Percentiles rank a stretch among this genome's conserved stretches.
Conservation (phyloP, 1,284 basidiomycete species). For the Stygiomarasmius scandens region DNA sequence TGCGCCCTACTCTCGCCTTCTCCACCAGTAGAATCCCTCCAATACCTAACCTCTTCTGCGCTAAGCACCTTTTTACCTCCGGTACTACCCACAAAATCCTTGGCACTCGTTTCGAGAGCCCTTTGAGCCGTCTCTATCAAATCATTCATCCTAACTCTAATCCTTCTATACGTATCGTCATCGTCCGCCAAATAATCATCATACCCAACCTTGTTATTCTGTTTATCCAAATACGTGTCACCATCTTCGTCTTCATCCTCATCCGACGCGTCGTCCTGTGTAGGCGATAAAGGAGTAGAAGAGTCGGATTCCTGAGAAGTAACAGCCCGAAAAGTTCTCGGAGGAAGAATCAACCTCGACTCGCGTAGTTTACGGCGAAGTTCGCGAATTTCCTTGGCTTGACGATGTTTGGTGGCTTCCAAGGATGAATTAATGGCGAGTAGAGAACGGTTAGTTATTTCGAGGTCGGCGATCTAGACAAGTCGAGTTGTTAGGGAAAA, state of each 20-base stretch:
- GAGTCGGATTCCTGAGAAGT: constrained; percentile 38
- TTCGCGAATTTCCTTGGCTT: constrained; percentile 79
- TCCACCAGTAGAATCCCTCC: constrained; percentile 45
- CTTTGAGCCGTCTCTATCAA: constrained; percentile 62
- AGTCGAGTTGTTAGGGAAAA: not conserved
- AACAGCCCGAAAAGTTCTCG: constrained; percentile 58
- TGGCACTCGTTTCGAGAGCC: constrained; percentile 60
- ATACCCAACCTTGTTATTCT: constrained; percentile 41
- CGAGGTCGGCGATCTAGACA: constrained; percentile 76
- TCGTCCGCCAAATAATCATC: constrained; percentile 47
- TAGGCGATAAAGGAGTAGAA: not conserved
- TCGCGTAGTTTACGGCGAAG: constrained; percentile 76
- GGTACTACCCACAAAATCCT: constrained; percentile 50
- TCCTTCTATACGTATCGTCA: constrained; percentile 52
- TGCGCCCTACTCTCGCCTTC: constrained; percentile 11
- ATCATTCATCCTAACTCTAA: constrained; percentile 62
- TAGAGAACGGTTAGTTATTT: constrained; percentile 80
- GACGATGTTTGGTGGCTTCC: constrained; percentile 73
- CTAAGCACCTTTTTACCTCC: constrained; percentile 64
- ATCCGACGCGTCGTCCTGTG: constrained; percentile 36
- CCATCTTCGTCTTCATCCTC: constrained; percentile 45
- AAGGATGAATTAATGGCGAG: constrained; percentile 75
- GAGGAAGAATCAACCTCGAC: constrained; percentile 74
- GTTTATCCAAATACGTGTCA: constrained; percentile 52
- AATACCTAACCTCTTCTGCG: constrained; percentile 67